Evolutionary conservation across 2,329 filamentous ascomycete genomes (phyloP), one percentile per base, ranked within the genome.

Genomic region (Fusarium sp.): DNA sequence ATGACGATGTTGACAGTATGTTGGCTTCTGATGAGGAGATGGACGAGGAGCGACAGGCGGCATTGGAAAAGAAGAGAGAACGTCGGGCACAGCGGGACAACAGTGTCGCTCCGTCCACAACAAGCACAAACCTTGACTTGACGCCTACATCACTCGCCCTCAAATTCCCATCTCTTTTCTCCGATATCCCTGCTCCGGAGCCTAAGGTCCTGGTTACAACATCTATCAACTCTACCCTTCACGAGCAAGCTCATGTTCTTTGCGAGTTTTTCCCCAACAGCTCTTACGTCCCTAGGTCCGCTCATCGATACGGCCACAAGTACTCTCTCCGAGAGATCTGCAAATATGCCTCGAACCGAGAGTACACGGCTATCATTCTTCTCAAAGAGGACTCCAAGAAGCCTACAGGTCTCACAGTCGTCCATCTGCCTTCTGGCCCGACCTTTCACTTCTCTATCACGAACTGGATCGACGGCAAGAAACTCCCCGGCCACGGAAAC

Each of bases 151-250:
- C 86, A 10, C 82, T 91, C 37, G 81, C 87, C 16, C 81, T 84
- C 69, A 89, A 90, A 75, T 91, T 91, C 73, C 88, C 88, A 28
- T 83, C 84, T 3, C 84, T 91, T 35, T 91, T 91, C 75, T 83
- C 82, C 63, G 87, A 89, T 49, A 79, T 85, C 72, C 88, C 84
- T 33, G 88, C 84, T 47, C 86, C 84, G 57, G 80, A 81, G 62
- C 94, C 96, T 52, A 97, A 98, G 81, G 90, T 98, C 68, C 89
- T 99, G 38, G 88, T 99, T 76, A 99, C 96, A 1, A 98, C 96
- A 10, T 92, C 90, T 15, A 85, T 98, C 75, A 94, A 97, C 82
- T 93, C 92, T 15, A 95, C 91, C 3, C 88, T 98, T 15, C 95
- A 99, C 84, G 81, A 91, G 66, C 89, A 97, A 83, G 94, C 93